Percentiles rank a stretch among this genome's conserved stretches.
Conservation (phyloP, 1,284 basidiomycete species). For the Heterobasidion irregulare region DNA sequence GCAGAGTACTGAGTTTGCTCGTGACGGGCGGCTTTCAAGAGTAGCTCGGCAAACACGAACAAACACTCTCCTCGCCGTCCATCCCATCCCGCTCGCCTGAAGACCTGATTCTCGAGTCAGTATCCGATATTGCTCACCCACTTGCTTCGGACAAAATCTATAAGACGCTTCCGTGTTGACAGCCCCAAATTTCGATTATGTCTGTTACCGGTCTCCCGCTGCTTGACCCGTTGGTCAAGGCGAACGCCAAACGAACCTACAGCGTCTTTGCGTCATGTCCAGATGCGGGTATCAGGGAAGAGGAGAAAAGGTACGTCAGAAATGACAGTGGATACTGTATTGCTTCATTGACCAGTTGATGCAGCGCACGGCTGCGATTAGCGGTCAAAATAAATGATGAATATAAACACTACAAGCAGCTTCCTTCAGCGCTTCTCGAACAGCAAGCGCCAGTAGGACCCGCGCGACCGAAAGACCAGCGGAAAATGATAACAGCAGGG, state of each 20-base stretch:
- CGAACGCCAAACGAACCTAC: conserved; percentile 59
- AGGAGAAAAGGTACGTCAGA: conserved; percentile 54
- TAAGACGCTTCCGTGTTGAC: background rate
- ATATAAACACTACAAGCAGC: conserved; percentile 80
- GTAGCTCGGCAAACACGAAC: background rate
- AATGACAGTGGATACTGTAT: background rate
- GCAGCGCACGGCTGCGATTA: conserved; percentile 56
- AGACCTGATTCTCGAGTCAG: background rate
- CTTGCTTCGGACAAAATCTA: background rate
- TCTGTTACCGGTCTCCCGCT: conserved; percentile 50
- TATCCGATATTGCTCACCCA: background rate
- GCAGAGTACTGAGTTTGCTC: too few relatives aligned
- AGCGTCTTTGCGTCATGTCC: conserved; percentile 59
- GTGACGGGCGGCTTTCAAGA: too few relatives aligned
- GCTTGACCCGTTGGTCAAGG: conserved; percentile 54
- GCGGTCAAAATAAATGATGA: conserved; percentile 79
- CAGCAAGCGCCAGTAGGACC: conserved; percentile 82
- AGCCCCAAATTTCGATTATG: conserved; percentile 1
- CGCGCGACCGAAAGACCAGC: conserved; percentile 51
- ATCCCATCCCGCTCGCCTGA: too few relatives aligned
- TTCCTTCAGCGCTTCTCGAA: conserved; percentile 74
- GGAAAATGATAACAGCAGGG: conserved; percentile 68
- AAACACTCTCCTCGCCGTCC: background rate
- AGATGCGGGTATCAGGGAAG: conserved; percentile 52
- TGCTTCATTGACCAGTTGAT: conserved; percentile 1